Percentiles rank a stretch among this genome's conserved stretches.
Evolutionary conservation across 768 basidiomycete genomes (phyloP).

Genomic region (Boletellus sp.): DNA sequence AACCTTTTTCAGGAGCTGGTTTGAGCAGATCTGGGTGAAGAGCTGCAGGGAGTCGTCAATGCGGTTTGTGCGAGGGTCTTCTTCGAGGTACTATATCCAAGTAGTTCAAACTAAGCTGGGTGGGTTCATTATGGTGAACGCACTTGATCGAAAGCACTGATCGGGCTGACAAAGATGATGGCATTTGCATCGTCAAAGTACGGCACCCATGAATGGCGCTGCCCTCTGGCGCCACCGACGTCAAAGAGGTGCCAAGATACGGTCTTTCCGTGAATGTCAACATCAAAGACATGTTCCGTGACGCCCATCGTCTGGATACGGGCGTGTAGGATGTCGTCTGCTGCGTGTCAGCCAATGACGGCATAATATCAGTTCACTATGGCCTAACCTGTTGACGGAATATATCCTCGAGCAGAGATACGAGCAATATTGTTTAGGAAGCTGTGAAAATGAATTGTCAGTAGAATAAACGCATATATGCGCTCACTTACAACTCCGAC

Average conservation of each 20-base stretch:
- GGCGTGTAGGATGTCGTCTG: slow-evolving; percentile 86
- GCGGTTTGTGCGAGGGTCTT: slow-evolving; percentile 80
- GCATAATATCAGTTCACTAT: slow-evolving; percentile 13
- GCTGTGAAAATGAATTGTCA: slow-evolving; percentile 35
- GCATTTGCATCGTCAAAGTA: slow-evolving; percentile 65
- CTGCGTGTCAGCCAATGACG: slow-evolving; percentile 26
- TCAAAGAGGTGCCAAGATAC: slow-evolving; percentile 75
- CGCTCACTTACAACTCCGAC: slow-evolving; percentile 72
- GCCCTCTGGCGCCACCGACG: slow-evolving; percentile 68
- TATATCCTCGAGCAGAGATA: slow-evolving; percentile 63
- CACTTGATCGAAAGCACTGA: slow-evolving; percentile 78
- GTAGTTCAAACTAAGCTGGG: not conserved
- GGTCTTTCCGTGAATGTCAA: slow-evolving; percentile 71
- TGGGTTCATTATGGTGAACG: slow-evolving; percentile 1
- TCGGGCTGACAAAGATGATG: slow-evolving; percentile 76
- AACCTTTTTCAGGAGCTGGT: slow-evolving; percentile 70
- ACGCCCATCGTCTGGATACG: slow-evolving; percentile 90
- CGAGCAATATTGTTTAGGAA: slow-evolving; percentile 74
- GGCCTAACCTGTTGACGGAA: slow-evolving; percentile 66
- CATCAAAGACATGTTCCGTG: slow-evolving; percentile 78
- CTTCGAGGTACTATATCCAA: slow-evolving; percentile 67
- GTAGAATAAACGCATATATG: slow-evolving; percentile 22
- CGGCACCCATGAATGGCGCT: slow-evolving; percentile 77
- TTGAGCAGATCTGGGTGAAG: slow-evolving; percentile 82
- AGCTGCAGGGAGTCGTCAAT: slow-evolving; percentile 88